Evolutionary conservation across 2,329 filamentous ascomycete genomes (phyloP).

Genomic region (Botrytis cinerea): DNA sequence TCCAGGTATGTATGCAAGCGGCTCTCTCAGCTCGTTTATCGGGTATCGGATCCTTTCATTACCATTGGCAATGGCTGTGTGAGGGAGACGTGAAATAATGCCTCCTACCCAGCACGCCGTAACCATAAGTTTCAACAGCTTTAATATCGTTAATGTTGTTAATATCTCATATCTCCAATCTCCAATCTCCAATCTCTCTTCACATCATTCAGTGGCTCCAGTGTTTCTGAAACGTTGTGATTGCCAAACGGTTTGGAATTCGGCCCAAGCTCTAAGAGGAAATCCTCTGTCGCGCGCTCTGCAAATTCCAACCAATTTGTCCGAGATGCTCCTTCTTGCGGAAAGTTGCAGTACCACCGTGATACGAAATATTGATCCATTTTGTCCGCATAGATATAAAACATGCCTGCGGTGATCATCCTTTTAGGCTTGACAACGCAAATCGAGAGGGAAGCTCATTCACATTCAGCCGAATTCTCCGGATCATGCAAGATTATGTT

Average conservation of each 20-base stretch:
- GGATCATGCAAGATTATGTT: conserved; percentile 18
- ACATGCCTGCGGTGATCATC: conserved; percentile 20
- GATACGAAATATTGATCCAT: background rate
- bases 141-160: background rate
- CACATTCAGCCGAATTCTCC: conserved; percentile 8
- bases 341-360: background rate
- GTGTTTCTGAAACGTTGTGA: background rate
- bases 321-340: background rate
- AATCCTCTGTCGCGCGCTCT: background rate
- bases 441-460: background rate
- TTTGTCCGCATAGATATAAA: background rate
- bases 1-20: background rate
- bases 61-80: background rate
- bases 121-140: background rate
- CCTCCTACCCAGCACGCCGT: background rate
- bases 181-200: background rate
- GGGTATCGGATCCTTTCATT: background rate
- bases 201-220: background rate
- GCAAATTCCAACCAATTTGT: background rate
- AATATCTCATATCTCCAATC: background rate
- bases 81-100: background rate
- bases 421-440: background rate
- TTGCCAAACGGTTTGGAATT: background rate
- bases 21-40: conserved; percentile 15
- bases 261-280: background rate